phyloP scores from a whole-genome alignment of 306 rosid genomes.

The Fragaria vesca region DNA sequence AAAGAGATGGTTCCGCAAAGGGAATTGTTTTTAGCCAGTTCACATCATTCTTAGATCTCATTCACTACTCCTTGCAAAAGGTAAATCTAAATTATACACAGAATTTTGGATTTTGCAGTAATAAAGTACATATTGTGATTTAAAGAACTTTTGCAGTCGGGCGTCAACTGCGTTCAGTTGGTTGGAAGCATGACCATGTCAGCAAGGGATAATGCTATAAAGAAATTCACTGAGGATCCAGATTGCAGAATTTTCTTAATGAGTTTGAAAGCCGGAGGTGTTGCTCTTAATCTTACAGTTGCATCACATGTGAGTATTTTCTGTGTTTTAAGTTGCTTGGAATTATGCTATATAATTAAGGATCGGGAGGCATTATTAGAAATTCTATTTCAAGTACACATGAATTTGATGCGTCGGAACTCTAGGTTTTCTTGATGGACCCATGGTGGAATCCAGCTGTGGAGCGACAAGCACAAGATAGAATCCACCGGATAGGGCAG shows the following conservation, averaged over 20 bases:
- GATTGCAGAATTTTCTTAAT: constrained; percentile 90
- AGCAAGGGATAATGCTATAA: constrained; percentile 76
- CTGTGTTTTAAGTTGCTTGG: neutral
- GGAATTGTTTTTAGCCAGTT: constrained; percentile 96
- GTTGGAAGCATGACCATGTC: constrained; percentile 78
- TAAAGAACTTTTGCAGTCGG: constrained; percentile 60
- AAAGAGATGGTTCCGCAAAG: constrained; percentile 93
- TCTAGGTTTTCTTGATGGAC: constrained; percentile 90
- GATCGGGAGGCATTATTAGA: neutral
- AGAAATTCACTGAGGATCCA: constrained; percentile 68
- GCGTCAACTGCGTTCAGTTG: constrained; percentile 74
- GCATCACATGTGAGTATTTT: constrained; percentile 79
- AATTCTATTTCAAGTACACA: neutral
- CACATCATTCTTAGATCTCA: constrained; percentile 93
- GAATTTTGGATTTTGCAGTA: constrained; percentile 5
- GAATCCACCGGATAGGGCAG: constrained; percentile 95
- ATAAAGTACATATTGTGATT: constrained; percentile 16
- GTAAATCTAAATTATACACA: constrained; percentile 32
- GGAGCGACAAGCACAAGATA: constrained; percentile 93
- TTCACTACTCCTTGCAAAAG: constrained; percentile 71
- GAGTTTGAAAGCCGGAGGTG: constrained; percentile 98
- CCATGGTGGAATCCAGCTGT: constrained; percentile 99
- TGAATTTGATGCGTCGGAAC: constrained; percentile 7
- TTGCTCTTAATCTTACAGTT: constrained; percentile 88
- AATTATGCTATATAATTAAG: neutral